phyloP scores from a whole-genome alignment of 1,139 yeast species.

The Chernovozyma aurita region DNA sequence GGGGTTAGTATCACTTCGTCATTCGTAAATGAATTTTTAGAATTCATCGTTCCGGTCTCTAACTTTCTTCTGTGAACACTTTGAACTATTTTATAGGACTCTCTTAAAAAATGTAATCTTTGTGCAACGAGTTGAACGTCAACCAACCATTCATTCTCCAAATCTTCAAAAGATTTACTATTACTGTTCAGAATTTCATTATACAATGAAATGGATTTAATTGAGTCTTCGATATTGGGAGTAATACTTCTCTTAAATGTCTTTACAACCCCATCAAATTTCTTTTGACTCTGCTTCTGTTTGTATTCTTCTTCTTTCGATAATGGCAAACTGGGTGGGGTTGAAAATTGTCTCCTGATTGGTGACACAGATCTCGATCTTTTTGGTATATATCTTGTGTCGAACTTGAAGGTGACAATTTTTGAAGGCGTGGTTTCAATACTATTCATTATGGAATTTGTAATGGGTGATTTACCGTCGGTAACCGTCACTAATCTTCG shows the following conservation, averaged over 20 bases:
- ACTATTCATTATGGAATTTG: constrained; percentile 1
- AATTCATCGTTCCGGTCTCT: neutral
- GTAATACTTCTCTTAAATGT: constrained; percentile 1
- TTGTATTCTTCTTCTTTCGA: neutral
- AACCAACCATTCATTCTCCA: constrained; percentile 22
- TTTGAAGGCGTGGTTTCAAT: constrained; percentile 4
- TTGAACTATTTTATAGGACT: constrained; percentile 25
- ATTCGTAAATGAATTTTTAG: neutral
- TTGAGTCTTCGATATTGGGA: constrained; percentile 5
- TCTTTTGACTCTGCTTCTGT: constrained; percentile 1
- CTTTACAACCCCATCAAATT: neutral
- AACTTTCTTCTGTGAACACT: constrained; percentile 17
- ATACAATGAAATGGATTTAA: constrained; percentile 4
- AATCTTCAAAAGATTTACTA: neutral
- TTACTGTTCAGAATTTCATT: constrained; percentile 1
- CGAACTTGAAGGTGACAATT: constrained; percentile 6
- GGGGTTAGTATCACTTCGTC: neutral
- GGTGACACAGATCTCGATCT: constrained; percentile 1
- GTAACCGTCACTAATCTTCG: constrained; percentile 1
- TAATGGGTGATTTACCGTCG: neutral
- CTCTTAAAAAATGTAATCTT: constrained; percentile 27
- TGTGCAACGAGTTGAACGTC: constrained; percentile 23
- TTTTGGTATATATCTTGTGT: constrained; percentile 5
- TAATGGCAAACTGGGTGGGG: neutral
- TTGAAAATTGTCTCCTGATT: neutral